Percentiles rank a stretch among this genome's conserved stretches.
Evolutionary conservation across 2,329 filamentous ascomycete genomes (phyloP).

Genomic region (Xylariaceae sp.): DNA sequence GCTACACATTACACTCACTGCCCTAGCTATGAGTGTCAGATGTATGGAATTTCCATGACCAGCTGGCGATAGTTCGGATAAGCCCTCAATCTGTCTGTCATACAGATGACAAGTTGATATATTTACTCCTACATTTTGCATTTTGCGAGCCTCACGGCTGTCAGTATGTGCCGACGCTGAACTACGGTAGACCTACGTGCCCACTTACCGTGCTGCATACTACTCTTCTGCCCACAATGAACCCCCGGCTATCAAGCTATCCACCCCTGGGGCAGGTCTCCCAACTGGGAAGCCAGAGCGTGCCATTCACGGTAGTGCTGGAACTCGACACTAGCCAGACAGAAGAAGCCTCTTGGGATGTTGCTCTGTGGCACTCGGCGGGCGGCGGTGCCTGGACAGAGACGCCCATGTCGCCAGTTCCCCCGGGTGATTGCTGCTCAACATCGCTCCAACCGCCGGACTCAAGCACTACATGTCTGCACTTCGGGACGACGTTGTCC

Average conservation of each 20-base stretch:
- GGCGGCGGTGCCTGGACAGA: conserved; percentile 52
- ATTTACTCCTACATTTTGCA: no score
- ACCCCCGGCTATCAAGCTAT: conserved; percentile 39
- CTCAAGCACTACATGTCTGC: conserved; percentile 33
- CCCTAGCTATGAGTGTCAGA: no score
- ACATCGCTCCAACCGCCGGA: conserved; percentile 41
- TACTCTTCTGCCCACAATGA: conserved; percentile 21
- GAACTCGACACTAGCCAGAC: conserved; percentile 52
- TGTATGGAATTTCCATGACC: no score
- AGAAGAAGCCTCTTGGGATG: conserved; percentile 54
- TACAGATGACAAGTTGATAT: no score
- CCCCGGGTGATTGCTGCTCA: conserved; percentile 26
- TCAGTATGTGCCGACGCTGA: background rate
- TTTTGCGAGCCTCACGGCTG: no score
- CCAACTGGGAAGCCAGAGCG: conserved; percentile 38
- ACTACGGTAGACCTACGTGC: background rate
- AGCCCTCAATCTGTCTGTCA: no score
- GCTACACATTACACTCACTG: no score
- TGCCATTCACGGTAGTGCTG: conserved; percentile 61
- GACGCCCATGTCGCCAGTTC: conserved; percentile 30
- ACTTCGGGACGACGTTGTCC: conserved; percentile 47
- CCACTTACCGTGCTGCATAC: no score
- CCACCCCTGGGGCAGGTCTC: conserved; percentile 74
- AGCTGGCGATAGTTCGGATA: no score
- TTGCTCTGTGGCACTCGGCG: conserved; percentile 62